A percentile compares a stretch with the other conserved stretches of the same genome.
These are phyloP conservation scores for Ceratobasidium sp. DNA, from an alignment of 1,284 basidiomycete species.

Conservation along the genomic window DNA sequence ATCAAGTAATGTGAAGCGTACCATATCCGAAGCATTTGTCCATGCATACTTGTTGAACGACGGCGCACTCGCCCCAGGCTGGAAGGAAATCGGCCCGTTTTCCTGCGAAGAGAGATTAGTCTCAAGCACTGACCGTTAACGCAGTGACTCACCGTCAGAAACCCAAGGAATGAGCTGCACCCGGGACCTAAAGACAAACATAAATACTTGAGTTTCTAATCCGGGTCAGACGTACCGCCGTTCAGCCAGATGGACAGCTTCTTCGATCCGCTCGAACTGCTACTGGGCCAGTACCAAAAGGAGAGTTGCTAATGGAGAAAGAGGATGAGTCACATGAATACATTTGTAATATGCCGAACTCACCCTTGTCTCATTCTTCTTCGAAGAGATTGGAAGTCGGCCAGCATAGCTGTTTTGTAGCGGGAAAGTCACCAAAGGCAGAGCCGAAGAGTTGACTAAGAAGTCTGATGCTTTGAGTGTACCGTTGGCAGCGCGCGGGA, in stretches of 20 bases:
- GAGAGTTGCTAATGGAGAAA: conserved; percentile 39
- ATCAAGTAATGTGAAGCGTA: background rate
- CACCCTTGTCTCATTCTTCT: conserved; percentile 42
- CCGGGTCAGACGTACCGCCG: background rate
- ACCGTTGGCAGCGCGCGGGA: background rate
- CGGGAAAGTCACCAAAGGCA: conserved; percentile 46
- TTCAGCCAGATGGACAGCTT: conserved; percentile 26
- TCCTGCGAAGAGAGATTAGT: conserved; percentile 53
- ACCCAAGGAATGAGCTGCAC: conserved; percentile 24
- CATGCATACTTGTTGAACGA: conserved; percentile 58
- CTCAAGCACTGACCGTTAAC: background rate
- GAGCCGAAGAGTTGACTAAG: conserved; percentile 48
- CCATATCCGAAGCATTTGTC: conserved; percentile 57
- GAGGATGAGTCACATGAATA: background rate
- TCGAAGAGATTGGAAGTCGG: conserved; percentile 43
- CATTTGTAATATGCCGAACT: background rate
- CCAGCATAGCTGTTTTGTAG: conserved; percentile 48
- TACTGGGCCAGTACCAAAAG: conserved; percentile 50
- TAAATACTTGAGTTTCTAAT: conserved; percentile 25
- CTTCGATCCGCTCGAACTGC: conserved; percentile 4
- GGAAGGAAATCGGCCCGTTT: conserved; percentile 57
- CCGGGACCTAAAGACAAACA: background rate
- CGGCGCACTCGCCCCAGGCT: conserved; percentile 54
- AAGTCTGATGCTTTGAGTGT: conserved; percentile 31
- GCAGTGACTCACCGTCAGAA: background rate